Conservation (phyloP, 2,329 filamentous ascomycete genomes). For the Neobulgaria alba region DNA sequence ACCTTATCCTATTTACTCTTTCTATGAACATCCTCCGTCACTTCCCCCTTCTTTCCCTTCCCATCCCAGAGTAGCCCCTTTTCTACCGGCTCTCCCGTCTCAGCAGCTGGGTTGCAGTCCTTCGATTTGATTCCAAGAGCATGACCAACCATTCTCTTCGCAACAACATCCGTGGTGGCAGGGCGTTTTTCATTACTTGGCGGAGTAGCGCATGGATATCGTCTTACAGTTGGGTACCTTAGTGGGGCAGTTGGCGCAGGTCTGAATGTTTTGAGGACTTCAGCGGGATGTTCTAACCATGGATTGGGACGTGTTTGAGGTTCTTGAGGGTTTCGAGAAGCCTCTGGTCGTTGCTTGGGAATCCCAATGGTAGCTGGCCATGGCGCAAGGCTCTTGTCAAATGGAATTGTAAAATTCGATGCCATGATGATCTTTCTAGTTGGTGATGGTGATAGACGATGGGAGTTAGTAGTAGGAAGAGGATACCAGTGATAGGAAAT, state of each 20-base stretch:
- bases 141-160: constrained; percentile 4
- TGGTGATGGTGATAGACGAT: no score
- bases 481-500: no score
- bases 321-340: no score
- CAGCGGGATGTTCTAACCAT: neutral
- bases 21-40: neutral
- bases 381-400: no score
- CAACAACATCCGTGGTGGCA: constrained; percentile 9
- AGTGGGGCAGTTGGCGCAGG: neutral
- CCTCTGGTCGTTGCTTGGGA: no score
- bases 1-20: neutral
- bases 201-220: neutral
- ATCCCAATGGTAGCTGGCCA: no score
- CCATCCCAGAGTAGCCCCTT: neutral
- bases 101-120: no score
- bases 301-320: neutral
- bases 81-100: neutral
- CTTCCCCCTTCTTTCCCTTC: neutral
- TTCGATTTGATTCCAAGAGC: constrained; percentile 5
- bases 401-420: no score
- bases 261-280: neutral
- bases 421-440: no score
- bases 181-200: neutral
- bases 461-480: no score
- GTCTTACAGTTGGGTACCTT: neutral